A percentile compares a stretch with the other conserved stretches of the same genome.
phyloP scores from a whole-genome alignment of 2,329 filamentous ascomycete genomes.

The Fusarium sp. region DNA sequence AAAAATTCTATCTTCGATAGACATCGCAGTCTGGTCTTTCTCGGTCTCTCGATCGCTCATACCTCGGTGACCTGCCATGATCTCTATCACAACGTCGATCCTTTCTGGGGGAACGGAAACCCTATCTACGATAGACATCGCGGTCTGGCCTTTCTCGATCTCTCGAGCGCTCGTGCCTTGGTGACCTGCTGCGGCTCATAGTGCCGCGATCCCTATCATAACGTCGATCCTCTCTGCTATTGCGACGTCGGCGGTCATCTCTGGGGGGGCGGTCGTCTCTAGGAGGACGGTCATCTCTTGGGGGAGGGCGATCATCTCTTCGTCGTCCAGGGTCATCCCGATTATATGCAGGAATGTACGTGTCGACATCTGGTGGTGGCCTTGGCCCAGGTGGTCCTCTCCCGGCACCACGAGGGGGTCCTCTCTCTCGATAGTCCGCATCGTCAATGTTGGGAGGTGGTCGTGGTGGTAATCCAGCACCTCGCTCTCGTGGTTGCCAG shows the following conservation, averaged over 20 bases:
- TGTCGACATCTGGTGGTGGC: slow-evolving; percentile 58
- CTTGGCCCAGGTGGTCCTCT: slow-evolving; percentile 50
- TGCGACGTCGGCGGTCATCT: slow-evolving; percentile 51
- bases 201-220: slow-evolving; percentile 58
- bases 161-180: slow-evolving; percentile 54
- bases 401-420: slow-evolving; percentile 44
- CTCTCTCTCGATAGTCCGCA: slow-evolving; percentile 56
- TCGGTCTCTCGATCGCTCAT: slow-evolving; percentile 56
- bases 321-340: slow-evolving; percentile 53
- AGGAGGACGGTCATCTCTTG: slow-evolving; percentile 49
- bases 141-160: slow-evolving; percentile 61
- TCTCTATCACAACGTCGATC: slow-evolving; percentile 59
- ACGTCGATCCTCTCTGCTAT: slow-evolving; percentile 54
- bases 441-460: slow-evolving; percentile 51
- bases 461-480: slow-evolving; percentile 63
- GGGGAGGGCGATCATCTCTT: slow-evolving; percentile 50
- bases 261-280: slow-evolving; percentile 48
- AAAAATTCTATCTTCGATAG: slow-evolving; percentile 61
- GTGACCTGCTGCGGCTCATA: slow-evolving; percentile 58
- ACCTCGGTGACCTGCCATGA: slow-evolving; percentile 55
- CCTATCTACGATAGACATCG: slow-evolving; percentile 64
- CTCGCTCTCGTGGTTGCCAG: slow-evolving; percentile 65
- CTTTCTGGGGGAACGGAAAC: slow-evolving; percentile 41
- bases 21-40: slow-evolving; percentile 62
- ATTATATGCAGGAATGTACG: slow-evolving; percentile 64